Evolutionary conservation across 2,329 filamentous ascomycete genomes (phyloP), one percentile per base, ranked within the genome.

Genomic region (Thelonectria rubi): DNA sequence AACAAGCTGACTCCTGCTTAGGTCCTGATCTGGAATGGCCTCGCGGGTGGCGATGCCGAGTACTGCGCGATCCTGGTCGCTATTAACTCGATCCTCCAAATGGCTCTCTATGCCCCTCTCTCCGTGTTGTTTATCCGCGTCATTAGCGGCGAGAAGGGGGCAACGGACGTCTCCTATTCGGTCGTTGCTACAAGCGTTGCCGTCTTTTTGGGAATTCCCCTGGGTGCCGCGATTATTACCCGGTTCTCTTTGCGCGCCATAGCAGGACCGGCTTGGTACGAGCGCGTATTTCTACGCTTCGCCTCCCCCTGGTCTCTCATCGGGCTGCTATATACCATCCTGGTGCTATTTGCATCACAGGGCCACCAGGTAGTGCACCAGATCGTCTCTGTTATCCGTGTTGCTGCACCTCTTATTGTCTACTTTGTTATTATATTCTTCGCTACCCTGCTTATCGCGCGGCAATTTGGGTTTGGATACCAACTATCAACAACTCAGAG

Each of bases 271-370:
- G 76, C 78, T 1, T 89, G 85, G 81, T 97, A 94, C 73, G 82
- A 92, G 39, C 73, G 80, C 3, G 81, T 84, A 3, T 95, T 97
- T 74, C 74, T 97, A n/a, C 85, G 83, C 34, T 88, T 85, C 73
- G 80, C 87, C 3, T 84, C 87, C 0, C 93, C 93, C 0, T 90
- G 87, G 82, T 94, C 91, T 0, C 82, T 97, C 2, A 86, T 97
- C 65, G 93, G 93, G 0, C 83, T 97, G 5, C 79, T 97, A 1
- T 97, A 94, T 79, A 97, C 93, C 1, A 95, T 97, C 68, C 76
- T 95, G 7, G 88, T 97, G 1, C 83, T 97, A 2, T 97, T 97
- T 73, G 93, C 91, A 0, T 91, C 89, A 1, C 93, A 97, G 73
- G 92, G 93, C 3, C 78, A 79, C 18, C 87, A 88, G 51, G 91